Base-by-base conservation (phyloP, 2,329 filamentous ascomycete species). In the Diaporthe destruens region DNA sequence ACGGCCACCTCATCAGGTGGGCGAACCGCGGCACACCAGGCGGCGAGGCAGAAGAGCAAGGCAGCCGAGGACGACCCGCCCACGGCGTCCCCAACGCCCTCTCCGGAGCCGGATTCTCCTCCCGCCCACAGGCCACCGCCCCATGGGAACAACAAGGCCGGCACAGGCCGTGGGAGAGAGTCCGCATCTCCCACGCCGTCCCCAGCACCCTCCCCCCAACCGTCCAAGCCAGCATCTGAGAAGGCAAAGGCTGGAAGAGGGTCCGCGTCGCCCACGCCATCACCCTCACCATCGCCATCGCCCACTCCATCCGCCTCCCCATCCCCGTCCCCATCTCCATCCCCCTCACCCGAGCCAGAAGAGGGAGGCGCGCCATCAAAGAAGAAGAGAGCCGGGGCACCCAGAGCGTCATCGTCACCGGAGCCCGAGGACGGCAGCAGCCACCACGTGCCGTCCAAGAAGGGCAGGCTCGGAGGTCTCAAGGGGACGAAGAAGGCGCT, bases 281-380 rank as follows among this genome's bases (percentile, higher is more conserved):
- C 63, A 4, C 32, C 2, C 81, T 89, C 23, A 84, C 90, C 51
- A 78, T 79, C 14, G 87, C 85, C 74, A 16, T 47, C 70, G 20
- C 61, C 61, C 29, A 59, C 61, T 4, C 65, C 65, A n/a, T 18
- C 49, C 6, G 47, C 25, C 44, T 71, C 71, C 5, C 71, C 68
- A 4, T 47, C 71, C 14, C 72, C 72, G 8, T 56, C 39, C 6
- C 55, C 72, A 11, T 72, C 72, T 1, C 70, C 70, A 29, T 72
- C 73, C 1, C 71, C 73, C 32, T 68, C 53, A 2, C 56, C 73
- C 20, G 56, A 72, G 12, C 47, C 66, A 16, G 32, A 39, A 12
- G 29, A 53, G 8, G 61, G 32, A 36, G 47, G 9, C 14, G n/a
- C 18, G 32, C 8, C 23, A 4, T 25, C 51, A 7, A 54, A 25